Conservation (phyloP, 768 basidiomycete genomes). For the Clavulina sp. region DNA sequence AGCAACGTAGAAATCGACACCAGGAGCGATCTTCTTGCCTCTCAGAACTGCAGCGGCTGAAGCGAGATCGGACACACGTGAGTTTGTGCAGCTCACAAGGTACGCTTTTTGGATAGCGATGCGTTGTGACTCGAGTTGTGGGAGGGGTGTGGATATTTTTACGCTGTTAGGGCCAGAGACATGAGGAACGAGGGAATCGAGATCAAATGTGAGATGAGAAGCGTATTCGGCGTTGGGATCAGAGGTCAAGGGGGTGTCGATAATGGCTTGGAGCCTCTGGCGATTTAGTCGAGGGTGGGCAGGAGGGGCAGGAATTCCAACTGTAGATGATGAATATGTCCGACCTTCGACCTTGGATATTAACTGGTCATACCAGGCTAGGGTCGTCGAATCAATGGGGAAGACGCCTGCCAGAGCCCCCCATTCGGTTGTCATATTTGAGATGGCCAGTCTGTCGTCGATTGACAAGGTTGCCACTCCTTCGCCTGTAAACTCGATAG, state of each 20-base stretch:
- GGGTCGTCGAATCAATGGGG: conserved; percentile 67
- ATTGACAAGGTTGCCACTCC: conserved; percentile 62
- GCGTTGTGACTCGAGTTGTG: conserved; percentile 50
- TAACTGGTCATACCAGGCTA: conserved; percentile 71
- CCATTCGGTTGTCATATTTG: conserved; percentile 99
- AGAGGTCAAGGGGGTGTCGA: conserved; percentile 32
- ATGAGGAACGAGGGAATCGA: conserved; percentile 86
- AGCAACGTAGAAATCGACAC: conserved; percentile 94
- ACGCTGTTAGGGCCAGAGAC: conserved; percentile 97
- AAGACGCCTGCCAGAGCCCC: conserved; percentile 93
- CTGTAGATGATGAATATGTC: conserved; percentile 39
- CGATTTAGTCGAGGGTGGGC: conserved; percentile 78
- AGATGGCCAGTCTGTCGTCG: conserved; percentile 87
- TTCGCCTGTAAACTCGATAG: conserved; percentile 88
- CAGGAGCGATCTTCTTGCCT: conserved; percentile 62
- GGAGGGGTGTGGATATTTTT: conserved; percentile 87
- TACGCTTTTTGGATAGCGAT: conserved; percentile 94
- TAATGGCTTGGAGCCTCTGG: conserved; percentile 46
- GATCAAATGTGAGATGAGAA: conserved; percentile 76
- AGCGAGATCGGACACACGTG: conserved; percentile 84
- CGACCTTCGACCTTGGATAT: conserved; percentile 58
- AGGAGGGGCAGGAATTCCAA: conserved; percentile 48
- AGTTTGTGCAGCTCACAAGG: conserved; percentile 95
- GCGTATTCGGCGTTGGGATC: conserved; percentile 70
- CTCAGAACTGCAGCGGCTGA: conserved; percentile 82